Evolutionary conservation across 75 land plant genomes (phyloP), one percentile per base, ranked within the genome.

Genomic region (Pinus taeda): DNA sequence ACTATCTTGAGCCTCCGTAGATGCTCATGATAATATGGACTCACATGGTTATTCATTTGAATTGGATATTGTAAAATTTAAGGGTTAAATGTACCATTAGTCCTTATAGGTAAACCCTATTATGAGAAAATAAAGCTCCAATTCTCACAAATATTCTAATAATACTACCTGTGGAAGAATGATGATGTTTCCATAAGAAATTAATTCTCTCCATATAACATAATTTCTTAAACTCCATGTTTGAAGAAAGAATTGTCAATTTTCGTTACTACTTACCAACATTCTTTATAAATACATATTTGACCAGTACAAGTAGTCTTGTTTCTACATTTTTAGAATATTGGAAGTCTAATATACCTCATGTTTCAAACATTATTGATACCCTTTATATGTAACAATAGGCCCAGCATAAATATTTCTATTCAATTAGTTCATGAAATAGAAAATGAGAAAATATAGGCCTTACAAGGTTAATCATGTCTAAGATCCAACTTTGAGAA

Each of bases 371-470:
- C 56, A 57, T 80, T 15, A 74, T 70, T 59, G 18, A 69, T 12
- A 8, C 71, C 45, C 0, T 69, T 45, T 69, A 77, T 83, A 69
- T 69, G 21, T 4, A 39, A 26, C 26, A 26, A 26, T 26, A 26
- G 26, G 26, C 26, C 26, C 0, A 26, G 0, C 26, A 26, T 26
- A 26, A 26, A 26, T 26, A 26, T 26, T 26, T 26, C 0, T 26
- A 26, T 26, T 26, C 26, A 26, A 26, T 26, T 26, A 26, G 26
- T 39, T 42, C 59, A 60, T 14, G 74, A 81, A 5, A 7, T 81
- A 59, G 77, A 76, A 74, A 80, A 80, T 30, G 80, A 81, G 26
- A 81, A 78, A 53, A 12, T 22, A 20, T 62, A 67, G 53, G 59
- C 55, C 24, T 64, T 64, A 60, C 22, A 64, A 24, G 37, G 83